Evolutionary conservation across 805 yeast genomes (phyloP).

Genomic region (Zygosaccharomyces pseudorouxii): DNA sequence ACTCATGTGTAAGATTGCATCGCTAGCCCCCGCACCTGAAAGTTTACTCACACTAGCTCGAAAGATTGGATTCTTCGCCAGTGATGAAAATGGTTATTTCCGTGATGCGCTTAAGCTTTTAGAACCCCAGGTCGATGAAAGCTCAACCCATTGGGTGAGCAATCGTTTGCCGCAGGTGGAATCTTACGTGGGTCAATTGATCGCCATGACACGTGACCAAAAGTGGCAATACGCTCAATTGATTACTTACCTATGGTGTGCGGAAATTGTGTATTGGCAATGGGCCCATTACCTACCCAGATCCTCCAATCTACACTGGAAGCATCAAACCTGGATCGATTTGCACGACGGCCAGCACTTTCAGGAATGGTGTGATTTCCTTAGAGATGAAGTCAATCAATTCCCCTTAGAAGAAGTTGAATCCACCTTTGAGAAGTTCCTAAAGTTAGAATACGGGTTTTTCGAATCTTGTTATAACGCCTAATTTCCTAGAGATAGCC

Average conservation of each 20-base stretch:
- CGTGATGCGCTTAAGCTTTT: conserved; percentile 32
- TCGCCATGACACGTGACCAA: conserved; percentile 28
- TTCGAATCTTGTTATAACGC: conserved; percentile 45
- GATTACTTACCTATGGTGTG: conserved; percentile 42
- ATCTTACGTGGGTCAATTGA: conserved; percentile 37
- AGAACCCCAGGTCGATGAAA: conserved; percentile 10
- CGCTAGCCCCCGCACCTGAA: conserved; percentile 39
- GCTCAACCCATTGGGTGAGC: conserved; percentile 14
- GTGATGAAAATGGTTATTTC: conserved; percentile 48
- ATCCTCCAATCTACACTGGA: conserved; percentile 38
- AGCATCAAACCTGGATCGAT: conserved; percentile 48
- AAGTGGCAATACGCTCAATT: conserved; percentile 38
- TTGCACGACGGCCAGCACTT: conserved; percentile 49
- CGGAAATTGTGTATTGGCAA: conserved; percentile 48
- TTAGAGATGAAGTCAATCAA: conserved; percentile 41
- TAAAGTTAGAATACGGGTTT: conserved; percentile 42
- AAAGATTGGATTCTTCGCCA: conserved; percentile 48
- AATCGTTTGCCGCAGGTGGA: conserved; percentile 34
- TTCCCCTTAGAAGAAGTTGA: conserved; percentile 32
- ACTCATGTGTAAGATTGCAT: conserved; percentile 42
- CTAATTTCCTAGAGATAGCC: conserved; percentile 5
- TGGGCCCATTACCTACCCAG: conserved; percentile 45
- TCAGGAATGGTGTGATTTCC: conserved; percentile 45
- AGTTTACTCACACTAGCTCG: conserved; percentile 42
- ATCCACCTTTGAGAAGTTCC: conserved; percentile 33